These are phyloP conservation scores for Exophiala alcalophila DNA, from an alignment of 2,329 filamentous ascomycete genomes.

Conservation along the genomic window DNA sequence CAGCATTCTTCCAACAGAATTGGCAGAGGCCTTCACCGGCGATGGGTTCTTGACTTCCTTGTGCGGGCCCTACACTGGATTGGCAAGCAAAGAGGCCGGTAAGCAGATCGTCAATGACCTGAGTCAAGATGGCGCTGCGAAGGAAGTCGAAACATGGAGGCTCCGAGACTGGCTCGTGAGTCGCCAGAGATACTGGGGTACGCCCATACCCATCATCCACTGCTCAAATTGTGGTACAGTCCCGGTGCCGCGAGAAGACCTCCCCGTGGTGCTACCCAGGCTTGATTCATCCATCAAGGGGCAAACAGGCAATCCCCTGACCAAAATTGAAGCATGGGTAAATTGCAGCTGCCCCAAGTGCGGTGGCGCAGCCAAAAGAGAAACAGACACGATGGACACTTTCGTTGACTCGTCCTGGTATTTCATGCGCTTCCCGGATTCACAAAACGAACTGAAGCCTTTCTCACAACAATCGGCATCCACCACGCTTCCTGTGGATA, in stretches of 20 bases:
- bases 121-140: slow-evolving; percentile 54
- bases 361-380: slow-evolving; percentile 65
- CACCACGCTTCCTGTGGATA: slow-evolving; percentile 67
- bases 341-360: slow-evolving; percentile 73
- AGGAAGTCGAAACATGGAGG: slow-evolving; percentile 69
- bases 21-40: slow-evolving; percentile 55
- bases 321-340: slow-evolving; percentile 68
- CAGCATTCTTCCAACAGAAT: slow-evolving; percentile 36
- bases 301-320: slow-evolving; percentile 73
- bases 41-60: slow-evolving; percentile 66
- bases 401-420: slow-evolving; percentile 97
- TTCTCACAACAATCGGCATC: slow-evolving; percentile 61
- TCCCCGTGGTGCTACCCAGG: slow-evolving; percentile 72
- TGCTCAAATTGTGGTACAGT: slow-evolving; percentile 74
- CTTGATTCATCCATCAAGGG: slow-evolving; percentile 64
- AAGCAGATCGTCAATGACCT: slow-evolving; percentile 56
- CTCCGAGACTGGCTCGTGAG: slow-evolving; percentile 88
- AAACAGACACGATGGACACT: slow-evolving; percentile 94
- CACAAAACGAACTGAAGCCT: slow-evolving; percentile 59
- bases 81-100: slow-evolving; percentile 62
- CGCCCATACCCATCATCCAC: slow-evolving; percentile 85
- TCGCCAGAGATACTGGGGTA: slow-evolving; percentile 88
- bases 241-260: slow-evolving; percentile 70
- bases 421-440: slow-evolving; percentile 74
- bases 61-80: slow-evolving; percentile 63